phyloP scores from a whole-genome alignment of 257 asterid species.

The Solanum habrochaites region DNA sequence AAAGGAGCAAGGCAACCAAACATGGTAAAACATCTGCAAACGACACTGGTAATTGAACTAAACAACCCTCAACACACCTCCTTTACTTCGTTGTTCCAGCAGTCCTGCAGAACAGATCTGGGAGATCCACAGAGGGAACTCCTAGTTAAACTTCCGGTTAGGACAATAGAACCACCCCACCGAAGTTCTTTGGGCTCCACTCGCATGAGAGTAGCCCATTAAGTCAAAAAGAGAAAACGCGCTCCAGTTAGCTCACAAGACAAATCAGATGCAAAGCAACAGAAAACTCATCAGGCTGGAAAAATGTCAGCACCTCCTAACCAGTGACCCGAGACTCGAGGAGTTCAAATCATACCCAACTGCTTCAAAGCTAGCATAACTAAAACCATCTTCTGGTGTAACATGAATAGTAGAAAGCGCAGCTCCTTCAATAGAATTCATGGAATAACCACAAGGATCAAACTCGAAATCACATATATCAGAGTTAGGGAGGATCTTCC shows the following conservation, averaged over 20 bases:
- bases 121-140: neutral
- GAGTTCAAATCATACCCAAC: conserved; percentile 19
- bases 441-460: conserved; percentile 32
- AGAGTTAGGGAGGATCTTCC: conserved; percentile 23
- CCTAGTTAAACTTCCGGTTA: conserved; percentile 9
- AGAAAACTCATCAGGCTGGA: conserved; percentile 18
- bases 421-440: conserved; percentile 27
- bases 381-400: conserved; percentile 32
- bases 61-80: neutral
- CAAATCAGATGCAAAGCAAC: conserved; percentile 15
- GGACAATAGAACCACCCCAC: neutral
- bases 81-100: neutral
- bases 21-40: neutral
- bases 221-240: neutral
- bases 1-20: neutral
- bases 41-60: neutral
- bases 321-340: neutral
- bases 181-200: neutral
- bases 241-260: neutral
- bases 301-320: conserved; percentile 14
- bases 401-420: conserved; percentile 25
- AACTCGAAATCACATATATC: conserved; percentile 26
- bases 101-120: neutral
- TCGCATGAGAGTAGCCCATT: neutral
- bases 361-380: conserved; percentile 34